Evolutionary conservation across 176 grass and related monocot species (phyloP), one percentile per base, ranked within the genome.

Genomic region (Musa beccarii): DNA sequence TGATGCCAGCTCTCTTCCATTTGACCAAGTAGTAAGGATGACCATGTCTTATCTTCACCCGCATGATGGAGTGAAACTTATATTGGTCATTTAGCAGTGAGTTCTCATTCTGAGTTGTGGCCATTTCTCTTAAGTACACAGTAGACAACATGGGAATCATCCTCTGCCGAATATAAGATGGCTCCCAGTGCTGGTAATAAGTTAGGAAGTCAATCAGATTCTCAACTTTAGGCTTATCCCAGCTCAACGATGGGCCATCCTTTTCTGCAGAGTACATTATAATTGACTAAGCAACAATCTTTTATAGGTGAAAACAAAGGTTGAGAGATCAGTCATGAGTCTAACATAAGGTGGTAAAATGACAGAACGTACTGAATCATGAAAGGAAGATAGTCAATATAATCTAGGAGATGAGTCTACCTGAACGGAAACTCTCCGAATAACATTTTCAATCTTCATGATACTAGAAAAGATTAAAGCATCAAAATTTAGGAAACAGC

Each of bases 61-160:
- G 80, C 55, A 91, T 70, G 81, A 98, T 87, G 14, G 90, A 93
- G 72, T 91, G 78, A 22, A 98, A 98, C 72, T 86, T 83, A 81
- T 89, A 98, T 56, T 98, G 90, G 20, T 89, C 84, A 79, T 63
- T 79, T 50, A 98, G 80, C 66, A 98, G 84, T 34, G 86, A 78
- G 49, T 74, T 24, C 55, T 83, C 65, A 65, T 68, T 68, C 15
- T 80, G 65, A 52, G 56, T 83, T 24, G 74, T 83, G 7, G 88
- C 84, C 75, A 89, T 66, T 50, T 89, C 89, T 29, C 90, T 79
- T 71, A 98, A 85, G 82, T 89, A 87, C 54, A 98, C 87, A 59
- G 95, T 93, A 69, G 88, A 91, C 75, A 87, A 72, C 90, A 93
- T 89, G 76, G 90, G 90, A 73, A 98, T 75, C 79, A 93, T 87